Evolutionary conservation across 371 early-diverging fungal genomes (phyloP).

Genomic region (Mortierella sp.): DNA sequence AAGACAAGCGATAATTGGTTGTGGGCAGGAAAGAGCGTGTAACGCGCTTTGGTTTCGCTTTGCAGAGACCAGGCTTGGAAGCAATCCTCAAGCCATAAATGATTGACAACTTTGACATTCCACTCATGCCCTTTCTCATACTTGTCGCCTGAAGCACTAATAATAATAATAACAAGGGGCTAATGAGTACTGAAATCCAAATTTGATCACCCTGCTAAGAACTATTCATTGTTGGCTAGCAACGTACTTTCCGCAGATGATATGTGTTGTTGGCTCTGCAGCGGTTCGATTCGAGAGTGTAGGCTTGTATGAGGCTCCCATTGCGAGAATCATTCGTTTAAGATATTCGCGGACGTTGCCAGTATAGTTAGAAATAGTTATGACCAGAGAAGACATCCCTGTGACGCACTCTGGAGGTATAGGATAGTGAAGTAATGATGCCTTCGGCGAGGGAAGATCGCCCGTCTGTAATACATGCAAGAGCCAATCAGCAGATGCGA

Average conservation of each 20-base stretch:
- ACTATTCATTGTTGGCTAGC: too few relatives aligned
- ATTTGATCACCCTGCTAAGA: too few relatives aligned
- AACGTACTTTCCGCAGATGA: constrained; percentile 78
- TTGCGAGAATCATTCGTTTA: constrained; percentile 67
- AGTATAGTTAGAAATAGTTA: constrained; percentile 79
- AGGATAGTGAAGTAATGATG: constrained; percentile 50
- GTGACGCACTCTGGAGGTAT: constrained; percentile 26
- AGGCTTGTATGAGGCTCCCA: constrained; percentile 76
- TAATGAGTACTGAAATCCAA: neutral
- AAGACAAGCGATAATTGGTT: constrained; percentile 39
- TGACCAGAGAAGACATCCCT: constrained; percentile 56
- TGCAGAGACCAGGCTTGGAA: constrained; percentile 69
- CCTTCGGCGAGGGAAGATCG: constrained; percentile 39
- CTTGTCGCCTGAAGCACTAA: constrained; percentile 72
- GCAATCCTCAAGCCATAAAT: constrained; percentile 90
- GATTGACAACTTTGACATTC: constrained; percentile 83
- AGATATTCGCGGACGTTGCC: constrained; percentile 77
- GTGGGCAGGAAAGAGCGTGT: constrained; percentile 63
- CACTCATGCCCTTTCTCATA: constrained; percentile 69
- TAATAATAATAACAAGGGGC: neutral
- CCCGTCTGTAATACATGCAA: constrained; percentile 38
- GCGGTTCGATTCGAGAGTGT: constrained; percentile 65
- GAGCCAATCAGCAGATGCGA: constrained; percentile 62
- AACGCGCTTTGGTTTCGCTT: constrained; percentile 67
- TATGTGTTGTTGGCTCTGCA: constrained; percentile 62